Conservation (phyloP, 2,329 filamentous ascomycete genomes). For the Colletotrichum sp. region DNA sequence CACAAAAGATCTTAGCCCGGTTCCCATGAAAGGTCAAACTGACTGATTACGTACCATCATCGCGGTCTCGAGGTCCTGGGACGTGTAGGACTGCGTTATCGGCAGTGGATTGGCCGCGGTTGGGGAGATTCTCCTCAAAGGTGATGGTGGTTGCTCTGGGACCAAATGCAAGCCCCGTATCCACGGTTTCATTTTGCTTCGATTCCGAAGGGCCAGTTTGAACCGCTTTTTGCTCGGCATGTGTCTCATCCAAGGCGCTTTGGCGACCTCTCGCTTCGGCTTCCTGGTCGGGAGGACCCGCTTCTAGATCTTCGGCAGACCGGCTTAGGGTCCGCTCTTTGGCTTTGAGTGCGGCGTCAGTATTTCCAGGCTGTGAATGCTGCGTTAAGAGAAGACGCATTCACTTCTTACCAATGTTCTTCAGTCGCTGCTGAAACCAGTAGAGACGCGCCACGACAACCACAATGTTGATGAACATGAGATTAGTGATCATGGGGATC, state of each 20-base stretch:
- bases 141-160: neutral
- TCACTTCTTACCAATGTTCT: conserved; percentile 34
- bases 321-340: neutral
- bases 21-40: neutral
- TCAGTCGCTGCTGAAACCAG: conserved; percentile 54
- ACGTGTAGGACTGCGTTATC: conserved; percentile 30
- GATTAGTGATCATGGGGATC: conserved; percentile 51
- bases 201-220: neutral
- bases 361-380: neutral
- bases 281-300: neutral
- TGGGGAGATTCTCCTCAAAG: neutral
- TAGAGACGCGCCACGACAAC: conserved; percentile 51
- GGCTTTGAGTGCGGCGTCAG: neutral
- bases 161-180: neutral
- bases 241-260: neutral
- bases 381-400: neutral
- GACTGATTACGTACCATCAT: conserved; percentile 25
- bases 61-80: conserved; percentile 36
- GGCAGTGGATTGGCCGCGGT: neutral
- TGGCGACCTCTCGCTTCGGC: neutral
- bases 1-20: neutral
- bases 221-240: neutral
- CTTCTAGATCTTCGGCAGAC: neutral
- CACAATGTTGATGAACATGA: conserved; percentile 54
- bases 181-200: too few species aligned